Conservation (phyloP, 129 eudicot genomes). For the Cynara cardunculus region DNA sequence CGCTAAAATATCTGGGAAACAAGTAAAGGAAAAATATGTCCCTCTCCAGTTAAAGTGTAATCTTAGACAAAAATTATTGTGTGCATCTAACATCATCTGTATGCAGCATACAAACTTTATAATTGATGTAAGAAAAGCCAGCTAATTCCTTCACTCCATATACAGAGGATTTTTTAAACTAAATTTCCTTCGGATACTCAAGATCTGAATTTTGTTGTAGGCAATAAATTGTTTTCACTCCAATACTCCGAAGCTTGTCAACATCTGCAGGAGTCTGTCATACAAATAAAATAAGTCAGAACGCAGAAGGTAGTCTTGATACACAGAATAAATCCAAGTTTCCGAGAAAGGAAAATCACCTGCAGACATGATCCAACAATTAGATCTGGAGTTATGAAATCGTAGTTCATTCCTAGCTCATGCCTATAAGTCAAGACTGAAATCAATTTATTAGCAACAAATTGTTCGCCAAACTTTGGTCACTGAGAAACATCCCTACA, state of each 20-base stretch:
- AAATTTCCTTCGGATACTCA: constrained; percentile 67
- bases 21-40: constrained; percentile 41
- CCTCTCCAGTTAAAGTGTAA: constrained; percentile 4
- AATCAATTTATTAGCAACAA: constrained; percentile 9
- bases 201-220: constrained; percentile 94
- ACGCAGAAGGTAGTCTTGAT: neutral
- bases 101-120: neutral
- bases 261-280: constrained; percentile 85
- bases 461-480: neutral
- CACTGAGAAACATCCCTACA: neutral
- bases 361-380: constrained; percentile 97
- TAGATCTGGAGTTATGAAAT: constrained; percentile 81
- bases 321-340: neutral
- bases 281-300: constrained; percentile 13
- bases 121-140: constrained; percentile 9
- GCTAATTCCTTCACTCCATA: neutral
- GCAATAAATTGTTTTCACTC: constrained; percentile 89
- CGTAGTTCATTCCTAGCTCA: constrained; percentile 91
- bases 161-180: neutral
- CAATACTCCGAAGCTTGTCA: constrained; percentile 85
- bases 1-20: constrained; percentile 69
- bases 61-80: neutral
- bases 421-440: constrained; percentile 93
- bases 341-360: constrained; percentile 39
- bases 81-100: neutral